These are phyloP conservation scores for Penicillium soppii DNA, from an alignment of 495 filamentous ascomycete genomes.

Conservation along the genomic window DNA sequence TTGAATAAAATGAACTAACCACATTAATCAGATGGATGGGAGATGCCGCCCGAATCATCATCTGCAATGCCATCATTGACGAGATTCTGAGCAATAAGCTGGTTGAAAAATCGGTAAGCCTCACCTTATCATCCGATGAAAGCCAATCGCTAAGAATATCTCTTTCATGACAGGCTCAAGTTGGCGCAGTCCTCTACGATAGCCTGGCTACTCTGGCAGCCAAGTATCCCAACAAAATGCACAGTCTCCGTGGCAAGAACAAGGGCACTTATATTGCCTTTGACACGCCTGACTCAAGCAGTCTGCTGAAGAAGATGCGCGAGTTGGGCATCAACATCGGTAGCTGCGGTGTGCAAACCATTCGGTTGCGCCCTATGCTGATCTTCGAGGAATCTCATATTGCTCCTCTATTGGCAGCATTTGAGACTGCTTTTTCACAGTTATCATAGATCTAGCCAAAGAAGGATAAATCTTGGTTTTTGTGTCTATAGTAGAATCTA, in stretches of 20 bases:
- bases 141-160: not conserved
- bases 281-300: slow-evolving; percentile 71
- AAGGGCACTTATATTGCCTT: slow-evolving; percentile 87
- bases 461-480: too few relatives aligned
- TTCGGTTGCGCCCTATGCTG: slow-evolving; percentile 79
- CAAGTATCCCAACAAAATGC: slow-evolving; percentile 68
- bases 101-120: slow-evolving; percentile 59
- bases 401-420: slow-evolving; percentile 33
- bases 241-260: slow-evolving; percentile 76
- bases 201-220: slow-evolving; percentile 58
- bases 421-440: slow-evolving; percentile 2
- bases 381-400: slow-evolving; percentile 74
- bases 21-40: slow-evolving; percentile 68
- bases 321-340: slow-evolving; percentile 75
- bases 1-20: not conserved
- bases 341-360: slow-evolving; percentile 67
- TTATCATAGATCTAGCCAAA: not conserved
- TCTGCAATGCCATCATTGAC: slow-evolving; percentile 76
- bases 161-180: slow-evolving; percentile 28
- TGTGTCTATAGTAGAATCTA: too few relatives aligned
- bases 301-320: slow-evolving; percentile 66
- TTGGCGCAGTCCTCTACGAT: slow-evolving; percentile 69
- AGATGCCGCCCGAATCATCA: slow-evolving; percentile 72
- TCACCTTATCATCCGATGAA: not conserved
- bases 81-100: slow-evolving; percentile 73